Base-by-base conservation (phyloP, 306 rosid species). In the Carpinus fangiana region DNA sequence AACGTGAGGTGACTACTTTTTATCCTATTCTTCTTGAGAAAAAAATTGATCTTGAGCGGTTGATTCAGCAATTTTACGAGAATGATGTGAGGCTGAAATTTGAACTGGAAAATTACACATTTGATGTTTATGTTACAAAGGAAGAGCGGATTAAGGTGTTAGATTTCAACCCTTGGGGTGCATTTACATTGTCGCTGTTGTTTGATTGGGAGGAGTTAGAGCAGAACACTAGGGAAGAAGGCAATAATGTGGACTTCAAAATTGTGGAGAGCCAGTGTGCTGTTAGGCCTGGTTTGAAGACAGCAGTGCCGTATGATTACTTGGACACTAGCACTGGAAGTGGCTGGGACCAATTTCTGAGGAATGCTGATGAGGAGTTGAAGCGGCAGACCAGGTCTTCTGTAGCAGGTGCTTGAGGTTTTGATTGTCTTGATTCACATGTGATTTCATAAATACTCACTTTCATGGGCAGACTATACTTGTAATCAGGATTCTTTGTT, bases 131-230 rank as follows among this genome's bases (percentile, higher is more conserved):
- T 47, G 80, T 90, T 73, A 89, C 87, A 0, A 84, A 65, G 20
- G 86, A 87, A 57, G 89, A 81, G 72, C 78, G 85, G 17, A 84
- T 89, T 45, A 93, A 88, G 88, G 70, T 92, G 21, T 68, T 93
- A 84, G 97, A 93, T 90, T 93, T 93, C 78, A 93, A 92, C 75
- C 92, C 98, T 0, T 89, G 94, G 97, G 89, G 93, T 18, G 90
- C 86, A 73, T 87, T 81, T 72, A 93, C 96, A 41, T 85, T 94
- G 79, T 84, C 98, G 45, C 73, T 88, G 81, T 56, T 94, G 86
- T 92, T 92, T 75, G 76, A 82, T 4, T 90, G 97, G 97, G 92
- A 90, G 74, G 97, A 92, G 68, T 72, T 92, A 80, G 94, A 84
- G 73, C 73, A 84, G 73, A 80, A 50, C 7, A 6, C 0, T 8